Evolutionary conservation across 2,329 filamentous ascomycete genomes (phyloP).

Genomic region (Uncinocarpus reesii): DNA sequence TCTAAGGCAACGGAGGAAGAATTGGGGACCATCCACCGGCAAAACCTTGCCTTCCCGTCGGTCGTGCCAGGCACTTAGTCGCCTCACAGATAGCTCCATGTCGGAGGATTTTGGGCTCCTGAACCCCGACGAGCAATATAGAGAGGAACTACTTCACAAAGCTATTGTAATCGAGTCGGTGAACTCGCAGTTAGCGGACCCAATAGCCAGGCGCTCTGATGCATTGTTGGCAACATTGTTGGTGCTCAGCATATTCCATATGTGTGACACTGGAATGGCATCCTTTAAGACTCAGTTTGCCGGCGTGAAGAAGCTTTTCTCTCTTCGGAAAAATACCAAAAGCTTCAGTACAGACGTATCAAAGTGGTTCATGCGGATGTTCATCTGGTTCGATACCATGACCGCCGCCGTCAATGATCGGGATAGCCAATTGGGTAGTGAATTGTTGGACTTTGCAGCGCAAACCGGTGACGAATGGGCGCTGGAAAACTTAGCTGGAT

Average conservation of each 20-base stretch:
- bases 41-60: conserved; percentile 42
- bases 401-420: conserved; percentile 85
- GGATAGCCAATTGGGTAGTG: conserved; percentile 64
- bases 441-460: conserved; percentile 53
- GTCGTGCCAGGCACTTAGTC: conserved; percentile 39
- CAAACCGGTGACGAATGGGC: conserved; percentile 59
- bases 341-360: conserved; percentile 55
- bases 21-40: conserved; percentile 45
- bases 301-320: conserved; percentile 80
- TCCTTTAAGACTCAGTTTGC: conserved; percentile 91
- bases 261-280: conserved; percentile 84
- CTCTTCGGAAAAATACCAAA: conserved; percentile 57
- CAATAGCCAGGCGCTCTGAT: conserved; percentile 65
- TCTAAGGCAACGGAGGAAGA: conserved; percentile 63
- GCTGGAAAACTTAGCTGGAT: conserved; percentile 76
- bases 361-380: conserved; percentile 80
- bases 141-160: conserved; percentile 76
- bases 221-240: conserved; percentile 79
- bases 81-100: conserved; percentile 31
- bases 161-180: conserved; percentile 71
- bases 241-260: conserved; percentile 81
- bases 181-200: conserved; percentile 73
- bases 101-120: conserved; percentile 34
- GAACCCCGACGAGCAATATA: conserved; percentile 49
- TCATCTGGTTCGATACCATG: conserved; percentile 90